Evolutionary conservation across 2,329 filamentous ascomycete species (phyloP).

Genomic region (Penicillium rolfsii): DNA sequence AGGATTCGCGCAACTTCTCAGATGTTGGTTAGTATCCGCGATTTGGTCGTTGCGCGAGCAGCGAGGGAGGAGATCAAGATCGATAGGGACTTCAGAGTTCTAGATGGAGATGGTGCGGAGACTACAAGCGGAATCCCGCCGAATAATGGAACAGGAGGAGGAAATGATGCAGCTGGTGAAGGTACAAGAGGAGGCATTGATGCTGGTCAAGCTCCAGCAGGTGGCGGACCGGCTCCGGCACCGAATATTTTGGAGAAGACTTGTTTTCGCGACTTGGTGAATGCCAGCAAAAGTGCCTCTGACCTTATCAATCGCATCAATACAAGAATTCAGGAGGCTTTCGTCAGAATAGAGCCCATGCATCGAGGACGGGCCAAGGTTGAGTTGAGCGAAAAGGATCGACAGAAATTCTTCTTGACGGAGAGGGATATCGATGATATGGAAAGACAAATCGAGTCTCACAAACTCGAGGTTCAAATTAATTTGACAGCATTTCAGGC

Average conservation of each 20-base stretch:
- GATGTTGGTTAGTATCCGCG: background rate
- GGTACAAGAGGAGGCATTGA: background rate
- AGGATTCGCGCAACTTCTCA: background rate
- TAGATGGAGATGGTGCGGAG: background rate
- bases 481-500: background rate
- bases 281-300: background rate
- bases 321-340: background rate
- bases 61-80: background rate
- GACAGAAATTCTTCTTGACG: background rate
- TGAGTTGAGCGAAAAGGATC: background rate
- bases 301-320: background rate
- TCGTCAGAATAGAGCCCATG: background rate
- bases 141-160: background rate
- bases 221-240: background rate
- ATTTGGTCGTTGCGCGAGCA: background rate
- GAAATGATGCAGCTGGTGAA: background rate
- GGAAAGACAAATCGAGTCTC: background rate
- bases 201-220: background rate
- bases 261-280: background rate
- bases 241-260: background rate
- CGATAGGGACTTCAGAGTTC: background rate
- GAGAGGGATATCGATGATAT: background rate
- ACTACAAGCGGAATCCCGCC: background rate
- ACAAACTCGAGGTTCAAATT: background rate
- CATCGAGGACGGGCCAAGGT: background rate